Evolutionary conservation across 345 rosid species (phyloP).

Genomic region (Salix purpurea): DNA sequence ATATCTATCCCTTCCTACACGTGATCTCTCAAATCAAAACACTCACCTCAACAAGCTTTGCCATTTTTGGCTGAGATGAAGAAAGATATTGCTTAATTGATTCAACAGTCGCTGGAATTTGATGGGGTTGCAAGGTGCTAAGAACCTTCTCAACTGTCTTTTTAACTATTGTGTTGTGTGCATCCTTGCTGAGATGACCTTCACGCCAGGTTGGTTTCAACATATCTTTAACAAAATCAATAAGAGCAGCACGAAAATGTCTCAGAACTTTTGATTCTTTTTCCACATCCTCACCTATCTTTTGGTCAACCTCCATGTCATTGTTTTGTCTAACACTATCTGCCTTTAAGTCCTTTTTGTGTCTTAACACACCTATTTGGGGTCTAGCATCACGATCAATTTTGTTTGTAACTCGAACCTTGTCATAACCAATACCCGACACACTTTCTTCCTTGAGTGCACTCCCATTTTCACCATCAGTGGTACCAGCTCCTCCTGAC

Average conservation of each 20-base stretch:
- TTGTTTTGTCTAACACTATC: conserved; percentile 28
- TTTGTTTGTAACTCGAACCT: conserved; percentile 33
- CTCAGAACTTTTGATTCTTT: conserved; percentile 52
- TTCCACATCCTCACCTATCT: conserved; percentile 36
- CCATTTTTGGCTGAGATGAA: conserved; percentile 46
- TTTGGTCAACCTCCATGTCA: conserved; percentile 44
- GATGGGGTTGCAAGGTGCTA: conserved; percentile 49
- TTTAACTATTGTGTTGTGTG: conserved; percentile 69
- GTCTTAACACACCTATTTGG: conserved; percentile 39
- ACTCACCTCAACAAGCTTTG: conserved; percentile 81
- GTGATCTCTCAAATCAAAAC: conserved; percentile 14
- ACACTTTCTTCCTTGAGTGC: conserved; percentile 46
- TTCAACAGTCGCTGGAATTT: conserved; percentile 51
- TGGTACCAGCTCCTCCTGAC: conserved; percentile 44
- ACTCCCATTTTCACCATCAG: conserved; percentile 36
- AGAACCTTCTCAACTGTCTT: conserved; percentile 72
- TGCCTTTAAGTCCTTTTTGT: conserved; percentile 32
- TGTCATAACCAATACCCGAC: conserved; percentile 31
- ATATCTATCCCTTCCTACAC: not conserved
- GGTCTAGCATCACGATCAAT: conserved; percentile 31
- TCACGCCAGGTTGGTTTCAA: conserved; percentile 83
- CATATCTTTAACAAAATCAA: conserved; percentile 61
- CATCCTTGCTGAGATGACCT: conserved; percentile 78
- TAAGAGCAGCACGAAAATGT: conserved; percentile 56
- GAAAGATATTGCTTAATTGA: conserved; percentile 59